phyloP scores from a whole-genome alignment of 1,284 basidiomycete genomes.

The Marasmius fiardii region DNA sequence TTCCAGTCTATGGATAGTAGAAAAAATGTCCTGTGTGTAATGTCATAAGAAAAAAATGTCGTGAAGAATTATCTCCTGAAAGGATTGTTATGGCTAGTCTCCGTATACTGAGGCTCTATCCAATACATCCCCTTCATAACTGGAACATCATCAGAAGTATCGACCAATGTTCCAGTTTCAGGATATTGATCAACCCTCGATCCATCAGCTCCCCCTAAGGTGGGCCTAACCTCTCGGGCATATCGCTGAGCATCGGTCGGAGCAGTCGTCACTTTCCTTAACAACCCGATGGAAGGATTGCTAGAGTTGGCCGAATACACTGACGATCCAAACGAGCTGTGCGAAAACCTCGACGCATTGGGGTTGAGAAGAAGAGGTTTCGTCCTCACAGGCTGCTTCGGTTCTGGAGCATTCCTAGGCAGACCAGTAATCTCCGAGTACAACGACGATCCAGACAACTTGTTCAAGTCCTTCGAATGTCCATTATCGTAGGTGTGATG shows the following conservation, averaged over 20 bases:
- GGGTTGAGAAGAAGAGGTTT: slow-evolving; percentile 32
- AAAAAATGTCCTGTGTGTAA: not conserved
- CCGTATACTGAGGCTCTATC: slow-evolving; percentile 2
- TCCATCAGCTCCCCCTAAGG: not conserved
- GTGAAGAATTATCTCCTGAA: not conserved
- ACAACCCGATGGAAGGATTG: not conserved
- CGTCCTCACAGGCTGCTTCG: slow-evolving; percentile 60
- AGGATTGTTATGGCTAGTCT: not conserved
- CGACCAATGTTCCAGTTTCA: not conserved
- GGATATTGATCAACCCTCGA: not conserved
- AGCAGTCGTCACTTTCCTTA: not conserved
- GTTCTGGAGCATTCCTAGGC: slow-evolving; percentile 55
- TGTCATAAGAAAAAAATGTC: not conserved
- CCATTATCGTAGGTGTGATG: slow-evolving; percentile 22
- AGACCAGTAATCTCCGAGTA: slow-evolving; percentile 68
- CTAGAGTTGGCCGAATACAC: slow-evolving; percentile 1
- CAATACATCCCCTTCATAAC: not conserved
- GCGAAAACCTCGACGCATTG: slow-evolving; percentile 24
- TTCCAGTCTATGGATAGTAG: not conserved
- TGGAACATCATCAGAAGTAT: not conserved
- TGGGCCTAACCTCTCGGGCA: not conserved
- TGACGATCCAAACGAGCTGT: slow-evolving; percentile 26
- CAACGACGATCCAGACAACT: slow-evolving; percentile 50
- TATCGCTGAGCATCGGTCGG: not conserved
- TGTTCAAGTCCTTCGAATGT: slow-evolving; percentile 30